Evolutionary conservation across 768 basidiomycete genomes (phyloP).

Genomic region (Calocera cornea): DNA sequence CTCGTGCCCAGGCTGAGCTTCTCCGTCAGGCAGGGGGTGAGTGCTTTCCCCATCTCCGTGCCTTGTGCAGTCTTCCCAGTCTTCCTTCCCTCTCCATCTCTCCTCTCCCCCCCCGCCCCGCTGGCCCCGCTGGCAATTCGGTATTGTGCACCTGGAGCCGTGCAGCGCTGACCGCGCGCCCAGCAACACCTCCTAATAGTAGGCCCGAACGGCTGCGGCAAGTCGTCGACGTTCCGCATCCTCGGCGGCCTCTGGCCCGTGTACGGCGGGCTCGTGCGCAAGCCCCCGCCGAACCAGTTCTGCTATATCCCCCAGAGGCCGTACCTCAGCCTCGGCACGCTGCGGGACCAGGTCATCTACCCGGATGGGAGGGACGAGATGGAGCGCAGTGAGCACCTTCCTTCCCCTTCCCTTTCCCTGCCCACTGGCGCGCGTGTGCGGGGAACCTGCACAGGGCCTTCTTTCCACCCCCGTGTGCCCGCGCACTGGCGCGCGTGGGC

Average conservation of each 20-base stretch:
- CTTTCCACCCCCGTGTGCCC: too few relatives aligned
- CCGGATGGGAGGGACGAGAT: constrained; percentile 75
- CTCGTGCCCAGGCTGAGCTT: constrained; percentile 76
- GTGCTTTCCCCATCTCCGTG: too few relatives aligned
- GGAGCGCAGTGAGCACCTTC: constrained; percentile 58
- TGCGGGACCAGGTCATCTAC: constrained; percentile 94
- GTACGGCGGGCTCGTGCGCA: constrained; percentile 68
- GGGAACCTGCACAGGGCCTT: too few relatives aligned
- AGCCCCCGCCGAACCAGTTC: constrained; percentile 78
- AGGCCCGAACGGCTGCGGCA: constrained; percentile 88
- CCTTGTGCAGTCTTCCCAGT: too few relatives aligned
- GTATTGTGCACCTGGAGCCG: constrained; percentile 15
- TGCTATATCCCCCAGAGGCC: constrained; percentile 93
- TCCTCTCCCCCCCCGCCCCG: too few relatives aligned
- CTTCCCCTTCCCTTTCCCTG: background rate
- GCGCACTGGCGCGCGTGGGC: too few relatives aligned
- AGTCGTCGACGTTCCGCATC: constrained; percentile 88
- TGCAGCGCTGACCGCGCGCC: constrained; percentile 10
- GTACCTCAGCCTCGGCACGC: constrained; percentile 83
- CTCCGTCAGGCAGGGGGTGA: constrained; percentile 73
- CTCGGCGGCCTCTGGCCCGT: constrained; percentile 94
- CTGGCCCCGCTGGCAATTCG: too few relatives aligned
- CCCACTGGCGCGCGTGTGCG: too few relatives aligned
- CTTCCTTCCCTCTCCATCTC: too few relatives aligned
- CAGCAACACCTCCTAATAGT: constrained; percentile 87